Evolutionary conservation across 495 filamentous ascomycete genomes (phyloP).

Genomic region (Neurospora sp.): DNA sequence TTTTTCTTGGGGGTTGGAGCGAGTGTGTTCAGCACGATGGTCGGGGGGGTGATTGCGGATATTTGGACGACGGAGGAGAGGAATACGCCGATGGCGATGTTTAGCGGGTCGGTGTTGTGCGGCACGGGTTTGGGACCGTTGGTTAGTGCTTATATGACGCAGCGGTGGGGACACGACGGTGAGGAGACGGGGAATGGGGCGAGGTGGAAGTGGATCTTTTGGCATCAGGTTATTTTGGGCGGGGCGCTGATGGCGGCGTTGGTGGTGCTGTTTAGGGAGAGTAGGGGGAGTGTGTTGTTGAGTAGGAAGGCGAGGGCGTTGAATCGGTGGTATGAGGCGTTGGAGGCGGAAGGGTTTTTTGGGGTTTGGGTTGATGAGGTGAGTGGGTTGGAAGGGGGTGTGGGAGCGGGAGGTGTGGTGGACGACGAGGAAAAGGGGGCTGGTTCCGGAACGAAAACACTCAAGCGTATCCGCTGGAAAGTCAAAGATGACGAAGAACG

Average conservation of each 20-base stretch:
- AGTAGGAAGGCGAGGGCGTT: conserved; percentile 62
- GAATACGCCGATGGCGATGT: conserved; percentile 86
- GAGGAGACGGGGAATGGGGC: too few species aligned
- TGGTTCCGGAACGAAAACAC: conserved; percentile 17
- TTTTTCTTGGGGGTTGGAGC: conserved; percentile 68
- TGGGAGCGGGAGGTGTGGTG: neutral
- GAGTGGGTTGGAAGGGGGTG: neutral
- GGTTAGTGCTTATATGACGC: conserved; percentile 58
- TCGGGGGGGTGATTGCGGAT: conserved; percentile 84
- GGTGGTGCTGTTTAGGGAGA: conserved; percentile 68
- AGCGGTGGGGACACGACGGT: too few species aligned
- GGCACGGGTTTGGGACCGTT: conserved; percentile 80
- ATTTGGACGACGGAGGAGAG: conserved; percentile 71
- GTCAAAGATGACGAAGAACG: conserved; percentile 78
- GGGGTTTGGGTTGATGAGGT: conserved; percentile 39
- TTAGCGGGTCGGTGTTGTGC: conserved; percentile 62
- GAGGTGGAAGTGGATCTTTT: conserved; percentile 86
- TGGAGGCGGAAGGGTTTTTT: conserved; percentile 56
- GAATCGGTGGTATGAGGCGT: conserved; percentile 70
- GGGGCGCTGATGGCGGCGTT: conserved; percentile 52
- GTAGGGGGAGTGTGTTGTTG: conserved; percentile 71
- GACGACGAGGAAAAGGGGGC: conserved; percentile 19
- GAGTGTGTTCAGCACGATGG: conserved; percentile 83
- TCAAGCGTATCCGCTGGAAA: conserved; percentile 69
- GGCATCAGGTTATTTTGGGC: conserved; percentile 66